Percentiles rank a stretch among this genome's conserved stretches.
Conservation (phyloP, 1,284 basidiomycete genomes). For the Irpex sp. region DNA sequence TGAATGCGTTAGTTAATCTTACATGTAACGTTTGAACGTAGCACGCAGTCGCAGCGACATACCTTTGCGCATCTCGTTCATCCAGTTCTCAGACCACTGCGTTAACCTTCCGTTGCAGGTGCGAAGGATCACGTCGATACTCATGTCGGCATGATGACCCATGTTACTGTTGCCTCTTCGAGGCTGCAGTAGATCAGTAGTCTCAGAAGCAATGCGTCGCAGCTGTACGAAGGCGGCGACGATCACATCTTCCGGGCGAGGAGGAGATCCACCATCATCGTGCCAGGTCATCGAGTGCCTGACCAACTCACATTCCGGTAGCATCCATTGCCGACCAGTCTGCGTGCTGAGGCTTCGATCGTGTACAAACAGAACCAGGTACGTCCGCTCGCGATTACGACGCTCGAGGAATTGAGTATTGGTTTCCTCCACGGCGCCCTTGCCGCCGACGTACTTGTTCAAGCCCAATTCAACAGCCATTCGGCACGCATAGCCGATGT, state of each 20-base stretch:
- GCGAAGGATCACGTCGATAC: conserved; percentile 62
- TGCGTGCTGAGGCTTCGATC: conserved; percentile 79
- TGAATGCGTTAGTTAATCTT: not conserved
- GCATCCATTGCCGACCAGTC: conserved; percentile 79
- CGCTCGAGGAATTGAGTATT: conserved; percentile 63
- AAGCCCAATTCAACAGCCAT: conserved; percentile 79
- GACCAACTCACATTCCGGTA: conserved; percentile 73
- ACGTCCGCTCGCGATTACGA: conserved; percentile 76
- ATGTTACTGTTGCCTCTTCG: conserved; percentile 39
- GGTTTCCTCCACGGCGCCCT: conserved; percentile 51
- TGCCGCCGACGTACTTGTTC: conserved; percentile 52
- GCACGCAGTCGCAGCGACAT: conserved; percentile 7
- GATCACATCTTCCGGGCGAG: conserved; percentile 74
- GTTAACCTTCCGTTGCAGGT: conserved; percentile 67
- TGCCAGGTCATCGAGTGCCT: conserved; percentile 66
- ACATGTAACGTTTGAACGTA: not conserved
- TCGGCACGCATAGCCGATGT: conserved; percentile 80
- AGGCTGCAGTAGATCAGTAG: conserved; percentile 65
- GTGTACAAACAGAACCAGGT: conserved; percentile 77
- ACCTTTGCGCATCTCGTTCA: conserved; percentile 66
- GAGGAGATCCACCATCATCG: conserved; percentile 44
- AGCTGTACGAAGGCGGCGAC: conserved; percentile 69
- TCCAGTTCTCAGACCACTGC: conserved; percentile 66
- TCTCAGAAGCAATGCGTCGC: conserved; percentile 72
- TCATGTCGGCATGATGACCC: conserved; percentile 49